phyloP scores from a whole-genome alignment of 164 flowering plant genomes.

The Vitis amurensis region DNA sequence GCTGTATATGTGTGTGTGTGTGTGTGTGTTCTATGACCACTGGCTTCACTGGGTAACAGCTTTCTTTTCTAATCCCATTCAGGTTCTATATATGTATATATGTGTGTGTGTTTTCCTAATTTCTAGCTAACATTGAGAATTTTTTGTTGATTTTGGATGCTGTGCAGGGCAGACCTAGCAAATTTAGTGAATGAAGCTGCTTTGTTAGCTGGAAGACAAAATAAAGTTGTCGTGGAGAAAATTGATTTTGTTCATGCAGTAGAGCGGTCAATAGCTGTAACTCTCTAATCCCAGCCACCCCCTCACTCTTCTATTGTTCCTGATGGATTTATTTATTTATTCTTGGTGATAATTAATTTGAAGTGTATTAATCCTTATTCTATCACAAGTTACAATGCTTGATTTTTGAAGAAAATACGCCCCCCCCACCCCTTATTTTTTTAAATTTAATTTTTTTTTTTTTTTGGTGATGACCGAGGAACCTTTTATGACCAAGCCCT shows the following conservation, averaged over 20 bases:
- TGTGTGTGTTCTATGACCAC: too few species aligned
- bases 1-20: too few species aligned
- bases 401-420: too few species aligned
- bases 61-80: too few species aligned
- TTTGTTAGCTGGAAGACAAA: constrained; percentile 87
- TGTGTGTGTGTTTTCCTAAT: background rate
- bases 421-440: too few species aligned
- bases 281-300: constrained; percentile 18
- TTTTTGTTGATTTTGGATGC: constrained; percentile 17
- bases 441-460: too few species aligned
- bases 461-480: too few species aligned
- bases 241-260: constrained; percentile 92
- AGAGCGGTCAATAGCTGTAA: constrained; percentile 95
- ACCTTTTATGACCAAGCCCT: too few species aligned
- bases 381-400: too few species aligned
- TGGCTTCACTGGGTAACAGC: too few species aligned
- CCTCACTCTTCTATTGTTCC: background rate
- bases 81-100: too few species aligned
- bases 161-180: constrained; percentile 96
- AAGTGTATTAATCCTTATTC: background rate
- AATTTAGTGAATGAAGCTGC: constrained; percentile 99
- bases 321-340: background rate
- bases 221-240: constrained; percentile 78
- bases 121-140: background rate
- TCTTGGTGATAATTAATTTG: background rate